Evolutionary conservation across 192 early-diverging fungal species (phyloP), one percentile per base, ranked within the genome.

Genomic region (Thamnidium elegans): DNA sequence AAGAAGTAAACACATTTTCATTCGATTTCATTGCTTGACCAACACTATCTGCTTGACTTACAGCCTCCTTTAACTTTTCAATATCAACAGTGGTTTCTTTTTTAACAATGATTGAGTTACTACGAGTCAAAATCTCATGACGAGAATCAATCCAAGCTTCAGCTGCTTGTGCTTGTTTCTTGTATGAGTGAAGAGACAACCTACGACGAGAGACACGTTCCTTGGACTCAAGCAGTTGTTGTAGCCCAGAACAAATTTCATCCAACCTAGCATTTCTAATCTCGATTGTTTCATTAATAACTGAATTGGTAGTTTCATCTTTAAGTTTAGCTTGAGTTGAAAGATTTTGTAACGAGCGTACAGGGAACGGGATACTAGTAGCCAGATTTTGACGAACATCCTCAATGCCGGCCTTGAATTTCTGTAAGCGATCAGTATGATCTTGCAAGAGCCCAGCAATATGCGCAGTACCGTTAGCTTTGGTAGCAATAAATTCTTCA

Each of bases 161-260:
- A 50, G 46, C 32, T 7, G 34, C 58, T 2, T 67, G 52, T 9
- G 58, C 70, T 62, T 72, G 70, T 5, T 61, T 50, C 14, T 56
- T 60, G 10, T 62, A 72, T 0, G 64, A 66, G 10, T 66, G 65
- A 3, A 72, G 45, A 3, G 70, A 55, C 19, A 66, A 58, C 17
- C 44, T 39, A 50, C 70, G 70, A 42, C 70, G 70, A 21, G 70
- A 67, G 19, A 67, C 51, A n/a, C 65, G 58, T 47, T 72, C 70
- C 15, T 60, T 67, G 7, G 64, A 67, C 21, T 72, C 65, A 14
- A 72, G 23, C 11, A 72, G 31, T 0, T 50, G 23, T 13, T 67
- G 65, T 13, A 72, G 60, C 10, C 56, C 58, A 17, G 36, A 53
- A 21, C 43, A 61, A 1, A 72, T 58, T 43, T 67, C 70, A 21